phyloP scores from a whole-genome alignment of 169 alveolate species.

The Nephromyces sp. region DNA sequence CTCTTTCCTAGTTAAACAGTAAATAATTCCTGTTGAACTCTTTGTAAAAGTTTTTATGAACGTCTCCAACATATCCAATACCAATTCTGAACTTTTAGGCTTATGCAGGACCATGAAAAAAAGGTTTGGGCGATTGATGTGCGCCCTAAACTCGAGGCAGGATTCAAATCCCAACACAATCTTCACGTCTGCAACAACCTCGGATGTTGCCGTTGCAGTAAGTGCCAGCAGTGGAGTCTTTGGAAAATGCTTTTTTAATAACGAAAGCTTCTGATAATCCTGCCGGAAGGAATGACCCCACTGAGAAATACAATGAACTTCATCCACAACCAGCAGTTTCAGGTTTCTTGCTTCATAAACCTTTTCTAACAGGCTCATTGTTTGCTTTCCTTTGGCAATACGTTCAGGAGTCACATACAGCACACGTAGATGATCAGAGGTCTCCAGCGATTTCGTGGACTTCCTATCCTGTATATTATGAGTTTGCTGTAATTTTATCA shows the following conservation, averaged over 20 bases:
- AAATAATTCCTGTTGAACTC: not conserved
- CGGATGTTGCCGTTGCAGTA: slow-evolving; percentile 84
- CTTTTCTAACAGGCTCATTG: slow-evolving; percentile 53
- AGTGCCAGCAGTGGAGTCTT: slow-evolving; percentile 70
- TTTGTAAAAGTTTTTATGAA: not conserved
- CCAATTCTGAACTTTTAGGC: slow-evolving; percentile 6
- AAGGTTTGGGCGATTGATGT: slow-evolving; percentile 17
- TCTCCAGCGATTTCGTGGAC: no score
- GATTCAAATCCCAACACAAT: not conserved
- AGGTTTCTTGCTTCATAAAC: slow-evolving; percentile 52
- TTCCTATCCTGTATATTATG: no score
- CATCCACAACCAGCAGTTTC: slow-evolving; percentile 72
- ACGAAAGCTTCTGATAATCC: slow-evolving; percentile 77
- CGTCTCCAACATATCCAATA: not conserved
- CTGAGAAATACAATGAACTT: slow-evolving; percentile 83
- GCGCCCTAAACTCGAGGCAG: slow-evolving; percentile 7
- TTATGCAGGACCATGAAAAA: slow-evolving; percentile 9
- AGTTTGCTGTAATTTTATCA: not conserved
- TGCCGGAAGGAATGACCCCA: slow-evolving; percentile 99
- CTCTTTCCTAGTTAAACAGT: slow-evolving; percentile 61
- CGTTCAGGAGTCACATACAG: slow-evolving; percentile 87
- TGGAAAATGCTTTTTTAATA: slow-evolving; percentile 62
- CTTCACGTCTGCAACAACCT: slow-evolving; percentile 46
- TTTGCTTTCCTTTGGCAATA: slow-evolving; percentile 62
- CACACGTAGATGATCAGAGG: slow-evolving; percentile 18